These are phyloP conservation scores for Orbilia brochopaga DNA, from an alignment of 2,329 filamentous ascomycete genomes.

Conservation along the genomic window DNA sequence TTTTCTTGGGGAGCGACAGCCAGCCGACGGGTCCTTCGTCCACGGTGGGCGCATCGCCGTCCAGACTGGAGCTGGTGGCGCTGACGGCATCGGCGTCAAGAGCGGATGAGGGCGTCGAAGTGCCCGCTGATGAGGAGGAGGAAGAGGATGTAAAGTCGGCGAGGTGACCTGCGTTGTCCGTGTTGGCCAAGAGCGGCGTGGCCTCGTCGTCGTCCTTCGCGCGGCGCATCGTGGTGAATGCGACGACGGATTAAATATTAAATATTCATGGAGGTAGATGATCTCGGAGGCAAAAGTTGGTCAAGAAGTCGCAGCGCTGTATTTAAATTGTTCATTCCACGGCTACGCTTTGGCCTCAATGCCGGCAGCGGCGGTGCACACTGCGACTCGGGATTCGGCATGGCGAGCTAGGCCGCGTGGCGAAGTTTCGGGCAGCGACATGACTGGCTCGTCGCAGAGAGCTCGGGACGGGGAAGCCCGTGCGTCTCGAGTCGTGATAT, in stretches of 20 bases:
- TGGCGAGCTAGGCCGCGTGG: too few species aligned
- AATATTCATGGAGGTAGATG: background rate
- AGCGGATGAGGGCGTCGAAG: conserved; percentile 1
- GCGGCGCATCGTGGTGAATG: background rate
- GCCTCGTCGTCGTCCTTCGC: conserved; percentile 11
- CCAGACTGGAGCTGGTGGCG: conserved; percentile 22
- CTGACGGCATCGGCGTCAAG: conserved; percentile 16
- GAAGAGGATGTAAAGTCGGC: too few species aligned
- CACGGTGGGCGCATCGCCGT: conserved; percentile 5
- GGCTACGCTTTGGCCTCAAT: too few species aligned
- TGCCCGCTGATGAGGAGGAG: conserved; percentile 13
- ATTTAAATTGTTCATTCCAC: too few species aligned
- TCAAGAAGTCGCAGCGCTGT: background rate
- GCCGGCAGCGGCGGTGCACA: too few species aligned
- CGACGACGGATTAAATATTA: too few species aligned
- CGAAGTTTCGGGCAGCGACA: too few species aligned
- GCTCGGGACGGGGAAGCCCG: too few species aligned
- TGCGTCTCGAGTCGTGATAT: too few species aligned
- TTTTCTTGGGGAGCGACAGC: conserved; percentile 75
- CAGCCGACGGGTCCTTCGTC: conserved; percentile 66
- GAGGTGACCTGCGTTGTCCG: conserved; percentile 27
- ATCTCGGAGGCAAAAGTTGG: background rate
- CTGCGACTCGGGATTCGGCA: too few species aligned
- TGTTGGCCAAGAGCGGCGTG: conserved; percentile 50
- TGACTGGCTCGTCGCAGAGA: too few species aligned